These are phyloP conservation scores for Globisporangium polare DNA, from an alignment of 352 stramenopile species.

Conservation along the genomic window DNA sequence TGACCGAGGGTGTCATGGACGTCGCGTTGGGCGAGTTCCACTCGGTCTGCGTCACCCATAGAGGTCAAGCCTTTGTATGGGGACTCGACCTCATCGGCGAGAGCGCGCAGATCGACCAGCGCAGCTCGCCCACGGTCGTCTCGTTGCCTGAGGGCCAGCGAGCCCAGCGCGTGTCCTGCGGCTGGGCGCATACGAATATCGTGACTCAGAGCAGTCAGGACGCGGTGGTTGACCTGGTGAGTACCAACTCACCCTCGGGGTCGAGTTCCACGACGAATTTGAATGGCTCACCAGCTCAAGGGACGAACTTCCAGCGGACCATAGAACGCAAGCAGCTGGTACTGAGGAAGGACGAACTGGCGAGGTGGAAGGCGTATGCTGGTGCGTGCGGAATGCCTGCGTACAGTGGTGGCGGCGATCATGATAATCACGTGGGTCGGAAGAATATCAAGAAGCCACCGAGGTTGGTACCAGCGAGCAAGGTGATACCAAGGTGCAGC, in stretches of 20 bases:
- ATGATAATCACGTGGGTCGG: not conserved
- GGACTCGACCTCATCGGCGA: constrained; percentile 54
- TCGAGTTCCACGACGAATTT: not conserved
- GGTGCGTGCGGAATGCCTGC: constrained; percentile 2
- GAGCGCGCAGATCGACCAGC: constrained; percentile 34
- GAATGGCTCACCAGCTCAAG: not conserved
- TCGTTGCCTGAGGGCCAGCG: constrained; percentile 30
- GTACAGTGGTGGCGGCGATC: not conserved
- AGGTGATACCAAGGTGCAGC: not conserved
- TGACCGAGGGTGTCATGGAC: constrained; percentile 49
- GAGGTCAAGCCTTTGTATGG: constrained; percentile 51
- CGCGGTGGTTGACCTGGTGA: not conserved
- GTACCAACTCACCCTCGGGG: not conserved
- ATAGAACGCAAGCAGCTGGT: constrained; percentile 14
- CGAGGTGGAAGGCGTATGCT: constrained; percentile 4
- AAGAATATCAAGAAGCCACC: not conserved
- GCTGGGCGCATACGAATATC: constrained; percentile 67
- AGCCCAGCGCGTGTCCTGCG: constrained; percentile 47
- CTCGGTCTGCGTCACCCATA: constrained; percentile 48
- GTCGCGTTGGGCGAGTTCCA: constrained; percentile 72
- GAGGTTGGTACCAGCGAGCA: not conserved
- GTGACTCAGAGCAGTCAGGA: constrained; percentile 27
- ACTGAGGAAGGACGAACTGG: constrained; percentile 7
- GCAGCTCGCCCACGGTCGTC: constrained; percentile 27
- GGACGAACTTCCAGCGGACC: constrained; percentile 10